Evolutionary conservation across 139 green algal species (phyloP), one percentile per base, ranked within the genome.

Genomic region (Tetraselmis striata): DNA sequence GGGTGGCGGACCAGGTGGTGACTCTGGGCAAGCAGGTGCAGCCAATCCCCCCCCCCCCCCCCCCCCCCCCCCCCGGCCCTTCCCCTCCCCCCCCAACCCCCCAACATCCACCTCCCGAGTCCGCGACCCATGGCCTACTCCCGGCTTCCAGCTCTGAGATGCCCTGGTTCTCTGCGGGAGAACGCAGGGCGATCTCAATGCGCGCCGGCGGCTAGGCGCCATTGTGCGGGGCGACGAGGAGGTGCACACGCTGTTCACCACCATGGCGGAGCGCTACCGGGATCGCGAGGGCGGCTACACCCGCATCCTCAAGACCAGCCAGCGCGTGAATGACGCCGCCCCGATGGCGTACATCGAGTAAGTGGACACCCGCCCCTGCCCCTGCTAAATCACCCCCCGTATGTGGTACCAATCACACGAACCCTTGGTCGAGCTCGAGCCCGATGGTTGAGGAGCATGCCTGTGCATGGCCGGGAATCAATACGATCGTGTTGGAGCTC

Each of bases 271-370:
- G 75, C 81, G 96, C 24, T 99, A 99, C 84, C 83, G 85, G n/a
- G 85, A 95, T 2, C 83, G 96, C 26, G 80, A 90, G 5, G 96
- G 96, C 2, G 96, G 96, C 32, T 99, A 98, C 88, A 98, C 95
- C 1, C 86, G 95, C 5, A 87, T 98, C 2, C 82, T 98, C 45
- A 87, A 85, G 23, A 93, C 92, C 0, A 81, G 93, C 1, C 84
- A 87, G 67, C 84, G 95, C 1, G 67, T 86, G 5, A 86, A 88
- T 26, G 95, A 98, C 78, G 88, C 93, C 5, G 94, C 94, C 28
- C 87, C 91, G 26, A 94, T 98, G 88, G 95, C 95, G 0, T 96
- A 93, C 85, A 95, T 98, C 28, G 95, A 98, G 90, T 97, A 77
- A 89, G 90, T 85, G 28, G 29, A 0, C 24, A 0, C 1, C 77